These are phyloP conservation scores for Fusarium guadeloupense DNA, from an alignment of 2,329 filamentous ascomycete species.

Conservation along the genomic window DNA sequence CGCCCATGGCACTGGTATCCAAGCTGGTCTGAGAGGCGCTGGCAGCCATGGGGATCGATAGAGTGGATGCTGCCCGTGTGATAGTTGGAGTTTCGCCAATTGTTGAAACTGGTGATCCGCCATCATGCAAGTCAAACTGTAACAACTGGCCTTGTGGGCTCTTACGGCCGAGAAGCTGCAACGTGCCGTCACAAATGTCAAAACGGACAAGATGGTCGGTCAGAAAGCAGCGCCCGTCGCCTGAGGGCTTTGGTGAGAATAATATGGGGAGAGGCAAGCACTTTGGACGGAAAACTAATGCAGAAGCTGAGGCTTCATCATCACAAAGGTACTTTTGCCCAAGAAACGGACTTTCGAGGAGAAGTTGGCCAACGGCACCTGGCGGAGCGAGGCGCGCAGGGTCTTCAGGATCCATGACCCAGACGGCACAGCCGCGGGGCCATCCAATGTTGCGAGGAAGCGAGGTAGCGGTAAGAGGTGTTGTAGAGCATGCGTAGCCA, in stretches of 20 bases:
- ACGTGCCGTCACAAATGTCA: neutral
- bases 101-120: neutral
- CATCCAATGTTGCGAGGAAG: constrained; percentile 11
- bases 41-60: neutral
- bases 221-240: neutral
- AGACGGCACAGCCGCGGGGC: constrained; percentile 19
- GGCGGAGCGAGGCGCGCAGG: constrained; percentile 12
- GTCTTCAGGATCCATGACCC: constrained; percentile 18
- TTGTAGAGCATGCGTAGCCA: constrained; percentile 7
- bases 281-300: neutral
- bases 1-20: neutral
- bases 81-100: neutral
- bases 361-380: constrained; percentile 14
- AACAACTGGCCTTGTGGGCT: neutral
- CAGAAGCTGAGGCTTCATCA: neutral
- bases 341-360: constrained; percentile 6
- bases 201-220: neutral
- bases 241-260: neutral
- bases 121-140: neutral
- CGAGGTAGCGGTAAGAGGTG: neutral
- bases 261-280: neutral
- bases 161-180: neutral
- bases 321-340: neutral
- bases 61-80: neutral
- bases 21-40: neutral